These are phyloP conservation scores for Phytophthora pini DNA, from an alignment of 352 stramenopile species.

Conservation along the genomic window DNA sequence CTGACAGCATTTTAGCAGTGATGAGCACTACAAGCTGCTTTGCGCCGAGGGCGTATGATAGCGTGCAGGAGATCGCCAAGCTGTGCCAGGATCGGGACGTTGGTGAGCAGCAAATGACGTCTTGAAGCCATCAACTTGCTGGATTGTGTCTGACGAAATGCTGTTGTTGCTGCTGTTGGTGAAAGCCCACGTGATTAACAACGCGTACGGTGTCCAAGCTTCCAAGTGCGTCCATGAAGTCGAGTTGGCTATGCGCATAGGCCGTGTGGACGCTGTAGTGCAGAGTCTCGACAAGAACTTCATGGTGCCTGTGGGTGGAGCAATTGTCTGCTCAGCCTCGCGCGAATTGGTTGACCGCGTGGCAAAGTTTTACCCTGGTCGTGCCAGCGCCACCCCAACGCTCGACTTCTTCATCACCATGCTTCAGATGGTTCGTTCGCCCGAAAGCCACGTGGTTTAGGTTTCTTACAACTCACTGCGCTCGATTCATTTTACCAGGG, in stretches of 20 bases:
- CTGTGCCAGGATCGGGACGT: conserved; percentile 85
- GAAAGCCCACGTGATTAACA: conserved; percentile 97
- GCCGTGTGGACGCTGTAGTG: conserved; percentile 96
- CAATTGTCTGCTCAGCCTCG: conserved; percentile 84
- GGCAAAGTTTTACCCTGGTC: conserved; percentile 95
- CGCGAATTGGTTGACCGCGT: conserved; percentile 84
- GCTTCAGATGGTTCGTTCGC: conserved; percentile 93
- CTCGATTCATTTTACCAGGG: conserved; percentile 36
- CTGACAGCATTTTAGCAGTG: conserved; percentile 90
- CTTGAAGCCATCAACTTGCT: not conserved
- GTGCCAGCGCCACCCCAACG: conserved; percentile 94
- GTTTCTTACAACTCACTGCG: not conserved
- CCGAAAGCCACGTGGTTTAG: not conserved
- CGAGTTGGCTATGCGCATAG: conserved; percentile 89
- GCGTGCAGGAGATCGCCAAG: conserved; percentile 93
- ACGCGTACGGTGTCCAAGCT: conserved; percentile 99
- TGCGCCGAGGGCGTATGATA: conserved; percentile 95
- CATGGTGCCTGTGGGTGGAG: conserved; percentile 95
- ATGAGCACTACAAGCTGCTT: conserved; percentile 99
- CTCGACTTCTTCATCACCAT: conserved; percentile 99
- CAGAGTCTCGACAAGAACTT: conserved; percentile 99
- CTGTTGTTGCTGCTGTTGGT: conserved; percentile 6
- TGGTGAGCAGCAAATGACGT: conserved; percentile 27
- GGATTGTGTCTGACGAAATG: conserved; percentile 10
- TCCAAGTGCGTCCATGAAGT: conserved; percentile 93